Percentiles rank a stretch among this genome's conserved stretches.
Conservation (phyloP, 306 rosid genomes). For the Quercus aquifolioides region DNA sequence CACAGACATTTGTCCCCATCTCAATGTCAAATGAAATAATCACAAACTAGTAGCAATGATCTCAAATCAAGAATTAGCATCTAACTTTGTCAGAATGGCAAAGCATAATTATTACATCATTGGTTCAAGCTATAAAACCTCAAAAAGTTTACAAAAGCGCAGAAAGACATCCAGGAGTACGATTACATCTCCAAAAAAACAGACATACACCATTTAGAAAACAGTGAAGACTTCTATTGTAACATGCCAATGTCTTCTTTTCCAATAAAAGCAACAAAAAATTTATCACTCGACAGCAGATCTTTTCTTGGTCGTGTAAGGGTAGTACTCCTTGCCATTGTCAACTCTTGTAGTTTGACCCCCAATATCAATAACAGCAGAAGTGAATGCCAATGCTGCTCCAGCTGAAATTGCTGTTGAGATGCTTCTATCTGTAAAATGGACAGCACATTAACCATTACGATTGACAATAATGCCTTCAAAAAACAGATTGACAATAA, state of each 20-base stretch:
- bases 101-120: slow-evolving; percentile 38
- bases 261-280: slow-evolving; percentile 9
- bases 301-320: slow-evolving; percentile 90
- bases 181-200: slow-evolving; percentile 36
- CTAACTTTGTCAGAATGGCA: background rate
- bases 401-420: slow-evolving; percentile 88
- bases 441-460: slow-evolving; percentile 5
- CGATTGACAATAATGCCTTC: slow-evolving; percentile 4
- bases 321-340: slow-evolving; percentile 78
- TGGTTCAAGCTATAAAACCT: slow-evolving; percentile 34
- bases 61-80: background rate
- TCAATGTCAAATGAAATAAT: background rate
- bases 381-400: slow-evolving; percentile 80
- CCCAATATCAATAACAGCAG: slow-evolving; percentile 65
- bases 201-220: slow-evolving; percentile 19
- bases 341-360: slow-evolving; percentile 81
- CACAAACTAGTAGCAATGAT: background rate
- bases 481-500: background rate
- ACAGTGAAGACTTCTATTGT: slow-evolving; percentile 43
- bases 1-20: background rate
- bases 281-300: slow-evolving; percentile 39
- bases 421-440: slow-evolving; percentile 74
- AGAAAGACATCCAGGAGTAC: slow-evolving; percentile 27
- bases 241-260: slow-evolving; percentile 24
- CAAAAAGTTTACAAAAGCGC: slow-evolving; percentile 21